A percentile compares a stretch with the other conserved stretches of the same genome.
phyloP scores from a whole-genome alignment of 805 yeast genomes.

The Komagataella phaffii region DNA sequence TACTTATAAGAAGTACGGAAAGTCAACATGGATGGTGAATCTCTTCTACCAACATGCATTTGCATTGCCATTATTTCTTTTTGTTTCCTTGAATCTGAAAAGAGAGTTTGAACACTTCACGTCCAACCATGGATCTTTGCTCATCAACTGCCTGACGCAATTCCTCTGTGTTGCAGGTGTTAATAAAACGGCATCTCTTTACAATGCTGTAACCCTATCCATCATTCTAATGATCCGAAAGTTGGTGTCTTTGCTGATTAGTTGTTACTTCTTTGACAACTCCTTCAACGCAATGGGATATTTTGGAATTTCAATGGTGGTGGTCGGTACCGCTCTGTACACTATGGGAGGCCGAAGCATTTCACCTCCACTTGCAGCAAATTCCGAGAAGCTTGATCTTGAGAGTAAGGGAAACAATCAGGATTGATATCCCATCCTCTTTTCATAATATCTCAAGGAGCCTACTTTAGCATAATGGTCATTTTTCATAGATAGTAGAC shows the following conservation, averaged over 20 bases:
- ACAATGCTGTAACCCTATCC: conserved; percentile 51
- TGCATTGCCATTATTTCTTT: conserved; percentile 37
- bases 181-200: conserved; percentile 39
- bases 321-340: conserved; percentile 42
- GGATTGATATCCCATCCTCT: neutral
- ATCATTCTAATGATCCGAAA: conserved; percentile 50
- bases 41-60: conserved; percentile 47
- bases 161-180: conserved; percentile 57
- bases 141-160: conserved; percentile 38
- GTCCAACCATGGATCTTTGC: conserved; percentile 11
- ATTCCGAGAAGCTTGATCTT: neutral
- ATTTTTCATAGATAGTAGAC: neutral
- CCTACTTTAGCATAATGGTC: neutral
- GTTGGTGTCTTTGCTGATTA: conserved; percentile 42
- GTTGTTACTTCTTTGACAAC: conserved; percentile 39
- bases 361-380: neutral
- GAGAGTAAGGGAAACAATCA: neutral
- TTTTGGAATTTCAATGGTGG: conserved; percentile 37
- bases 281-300: conserved; percentile 21
- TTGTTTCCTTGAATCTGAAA: conserved; percentile 16
- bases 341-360: neutral
- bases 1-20: conserved; percentile 34
- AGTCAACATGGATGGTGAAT: conserved; percentile 46
- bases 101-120: conserved; percentile 7
- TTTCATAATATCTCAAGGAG: neutral